phyloP scores from a whole-genome alignment of 208 protist species.

The Crithidia brevicula region DNA sequence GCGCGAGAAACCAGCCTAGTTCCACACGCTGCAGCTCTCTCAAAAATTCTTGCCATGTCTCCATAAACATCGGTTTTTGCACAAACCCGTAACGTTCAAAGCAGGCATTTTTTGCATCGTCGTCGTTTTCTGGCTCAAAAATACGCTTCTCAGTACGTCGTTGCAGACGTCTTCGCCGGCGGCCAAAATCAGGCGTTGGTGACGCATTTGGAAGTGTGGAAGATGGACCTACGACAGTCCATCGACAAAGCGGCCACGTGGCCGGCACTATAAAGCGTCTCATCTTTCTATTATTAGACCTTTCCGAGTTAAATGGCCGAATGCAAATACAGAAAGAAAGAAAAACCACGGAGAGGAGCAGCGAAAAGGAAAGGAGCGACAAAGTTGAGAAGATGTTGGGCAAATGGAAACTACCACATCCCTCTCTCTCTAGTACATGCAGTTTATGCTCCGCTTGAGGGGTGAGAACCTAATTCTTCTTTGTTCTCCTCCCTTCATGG shows the following conservation, averaged over 20 bases:
- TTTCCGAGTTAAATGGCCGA: background rate
- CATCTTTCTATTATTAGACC: slow-evolving; percentile 13
- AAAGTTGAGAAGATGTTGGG: too few relatives aligned
- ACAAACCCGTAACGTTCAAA: slow-evolving; percentile 80
- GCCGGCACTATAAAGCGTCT: slow-evolving; percentile 2
- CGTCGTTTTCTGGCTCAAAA: slow-evolving; percentile 37
- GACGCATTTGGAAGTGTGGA: slow-evolving; percentile 27
- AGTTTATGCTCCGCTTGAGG: too few relatives aligned
- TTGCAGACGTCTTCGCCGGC: background rate
- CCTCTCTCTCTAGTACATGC: too few relatives aligned
- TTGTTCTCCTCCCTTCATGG: too few relatives aligned
- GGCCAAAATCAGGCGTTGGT: slow-evolving; percentile 40
- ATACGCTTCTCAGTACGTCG: background rate
- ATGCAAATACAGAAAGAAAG: background rate
- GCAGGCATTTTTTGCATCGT: slow-evolving; percentile 58
- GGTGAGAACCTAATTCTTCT: too few relatives aligned
- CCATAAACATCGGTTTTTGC: slow-evolving; percentile 62
- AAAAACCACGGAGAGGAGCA: background rate
- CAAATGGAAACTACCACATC: too few relatives aligned
- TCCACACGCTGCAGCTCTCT: slow-evolving; percentile 66
- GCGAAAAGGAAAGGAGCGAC: too few relatives aligned
- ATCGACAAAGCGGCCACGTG: slow-evolving; percentile 5
- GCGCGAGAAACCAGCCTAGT: slow-evolving; percentile 62
- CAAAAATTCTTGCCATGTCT: slow-evolving; percentile 73
- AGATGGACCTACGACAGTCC: slow-evolving; percentile 42